Evolutionary conservation across 805 yeast species (phyloP).

Genomic region (Candida parachauliodes): DNA sequence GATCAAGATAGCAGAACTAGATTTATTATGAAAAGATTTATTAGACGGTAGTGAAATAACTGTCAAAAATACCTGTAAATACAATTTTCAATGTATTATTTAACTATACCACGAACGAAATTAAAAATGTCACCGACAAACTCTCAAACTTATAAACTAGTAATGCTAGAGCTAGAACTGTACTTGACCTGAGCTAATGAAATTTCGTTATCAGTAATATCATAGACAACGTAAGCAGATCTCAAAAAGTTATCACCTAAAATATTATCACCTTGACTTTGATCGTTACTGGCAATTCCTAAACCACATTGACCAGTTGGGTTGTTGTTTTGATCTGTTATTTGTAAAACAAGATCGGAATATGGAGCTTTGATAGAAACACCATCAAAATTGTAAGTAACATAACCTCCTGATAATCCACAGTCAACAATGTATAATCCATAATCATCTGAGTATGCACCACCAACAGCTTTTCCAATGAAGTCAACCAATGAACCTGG

Average conservation of each 20-base stretch:
- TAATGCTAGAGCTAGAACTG: too few relatives aligned
- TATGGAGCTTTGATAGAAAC: slow-evolving; percentile 12
- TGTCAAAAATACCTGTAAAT: too few relatives aligned
- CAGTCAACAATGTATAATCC: slow-evolving; percentile 30
- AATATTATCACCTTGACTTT: not conserved
- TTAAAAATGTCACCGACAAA: too few relatives aligned
- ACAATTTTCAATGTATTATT: too few relatives aligned
- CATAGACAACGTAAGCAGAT: slow-evolving; percentile 5
- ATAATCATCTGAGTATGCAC: not conserved
- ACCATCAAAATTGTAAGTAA: slow-evolving; percentile 36
- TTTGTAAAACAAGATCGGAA: slow-evolving; percentile 13
- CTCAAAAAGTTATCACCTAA: slow-evolving; percentile 8
- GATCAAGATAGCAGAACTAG: too few relatives aligned
- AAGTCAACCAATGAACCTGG: slow-evolving; percentile 23
- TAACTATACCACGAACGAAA: too few relatives aligned
- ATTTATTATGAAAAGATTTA: too few relatives aligned
- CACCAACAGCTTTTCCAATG: not conserved
- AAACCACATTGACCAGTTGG: slow-evolving; percentile 38
- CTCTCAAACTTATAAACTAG: too few relatives aligned
- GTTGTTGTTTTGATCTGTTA: slow-evolving; percentile 3
- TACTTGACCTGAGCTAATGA: slow-evolving; percentile 1
- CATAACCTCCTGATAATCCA: slow-evolving; percentile 23
- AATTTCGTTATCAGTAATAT: slow-evolving; percentile 1
- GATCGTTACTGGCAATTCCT: slow-evolving; percentile 30
- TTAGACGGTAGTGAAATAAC: too few relatives aligned